Percentiles rank a stretch among this genome's conserved stretches.
These are phyloP conservation scores for Prunus mira DNA, from an alignment of 306 rosid genomes.

Conservation along the genomic window DNA sequence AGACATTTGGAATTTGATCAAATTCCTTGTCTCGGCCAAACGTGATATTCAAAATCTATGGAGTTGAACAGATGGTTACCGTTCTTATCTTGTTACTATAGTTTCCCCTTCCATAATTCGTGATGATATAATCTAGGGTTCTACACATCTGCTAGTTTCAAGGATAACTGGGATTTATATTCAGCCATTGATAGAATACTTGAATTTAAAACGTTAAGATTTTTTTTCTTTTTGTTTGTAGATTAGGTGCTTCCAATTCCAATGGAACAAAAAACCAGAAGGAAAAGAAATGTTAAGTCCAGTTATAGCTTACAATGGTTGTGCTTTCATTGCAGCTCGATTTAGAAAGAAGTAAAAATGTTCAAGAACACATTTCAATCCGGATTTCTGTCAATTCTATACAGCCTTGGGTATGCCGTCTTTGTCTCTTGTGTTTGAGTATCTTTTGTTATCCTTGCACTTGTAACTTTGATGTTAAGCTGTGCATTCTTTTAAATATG, in stretches of 20 bases:
- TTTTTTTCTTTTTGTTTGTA: background rate
- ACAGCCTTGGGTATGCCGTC: slow-evolving; percentile 81
- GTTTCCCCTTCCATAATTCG: no score
- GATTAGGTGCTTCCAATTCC: background rate
- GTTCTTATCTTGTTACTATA: background rate
- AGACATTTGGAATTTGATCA: background rate
- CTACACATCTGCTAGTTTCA: background rate
- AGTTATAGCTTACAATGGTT: background rate
- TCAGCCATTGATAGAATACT: background rate
- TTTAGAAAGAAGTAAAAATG: slow-evolving; percentile 41
- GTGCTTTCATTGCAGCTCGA: slow-evolving; percentile 21
- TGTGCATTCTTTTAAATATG: slow-evolving; percentile 4
- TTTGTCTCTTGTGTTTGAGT: slow-evolving; percentile 1
- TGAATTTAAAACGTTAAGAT: background rate
- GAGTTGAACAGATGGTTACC: background rate
- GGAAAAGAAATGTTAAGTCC: background rate
- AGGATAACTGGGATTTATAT: background rate
- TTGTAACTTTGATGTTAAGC: slow-evolving; percentile 14
- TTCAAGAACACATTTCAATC: slow-evolving; percentile 98
- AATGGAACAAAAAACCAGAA: background rate
- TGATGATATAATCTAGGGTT: background rate
- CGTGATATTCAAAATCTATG: no score
- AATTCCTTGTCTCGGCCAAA: background rate
- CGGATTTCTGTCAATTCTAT: slow-evolving; percentile 88
- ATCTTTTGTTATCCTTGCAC: background rate